phyloP scores from a whole-genome alignment of 2,329 filamentous ascomycete species.

The Sclerotinia subarctica region DNA sequence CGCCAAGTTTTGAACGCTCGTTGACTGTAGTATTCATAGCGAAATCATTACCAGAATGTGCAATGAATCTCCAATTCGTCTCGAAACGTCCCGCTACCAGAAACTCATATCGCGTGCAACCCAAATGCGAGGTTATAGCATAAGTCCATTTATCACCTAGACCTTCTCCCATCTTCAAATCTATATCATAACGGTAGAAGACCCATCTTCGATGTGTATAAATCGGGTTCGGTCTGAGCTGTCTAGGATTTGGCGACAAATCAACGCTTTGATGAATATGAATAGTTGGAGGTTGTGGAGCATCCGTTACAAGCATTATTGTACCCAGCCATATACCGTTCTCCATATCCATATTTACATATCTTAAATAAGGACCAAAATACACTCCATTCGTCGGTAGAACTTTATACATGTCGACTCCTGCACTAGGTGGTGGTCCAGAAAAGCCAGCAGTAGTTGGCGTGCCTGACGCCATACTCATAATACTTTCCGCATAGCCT shows the following conservation, averaged over 20 bases:
- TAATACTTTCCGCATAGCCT: conserved; percentile 80
- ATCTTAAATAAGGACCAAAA: conserved; percentile 93
- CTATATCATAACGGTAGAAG: conserved; percentile 92
- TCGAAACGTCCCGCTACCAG: conserved; percentile 87
- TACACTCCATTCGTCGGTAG: conserved; percentile 94
- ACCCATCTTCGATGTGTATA: conserved; percentile 89
- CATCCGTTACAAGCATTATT: conserved; percentile 88
- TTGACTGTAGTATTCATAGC: conserved; percentile 81
- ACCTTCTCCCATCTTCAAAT: conserved; percentile 82
- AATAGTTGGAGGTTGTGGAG: conserved; percentile 88
- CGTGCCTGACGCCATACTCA: conserved; percentile 73
- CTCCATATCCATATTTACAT: conserved; percentile 96
- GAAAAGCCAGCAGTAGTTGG: conserved; percentile 80
- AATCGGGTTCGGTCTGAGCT: conserved; percentile 78
- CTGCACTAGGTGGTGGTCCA: conserved; percentile 81
- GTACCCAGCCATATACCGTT: conserved; percentile 88
- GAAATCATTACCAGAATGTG: conserved; percentile 96
- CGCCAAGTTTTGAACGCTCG: conserved; percentile 81
- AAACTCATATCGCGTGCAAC: conserved; percentile 98
- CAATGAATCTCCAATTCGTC: conserved; percentile 91
- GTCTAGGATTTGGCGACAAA: conserved; percentile 86
- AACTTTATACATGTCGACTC: conserved; percentile 92
- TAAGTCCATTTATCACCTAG: conserved; percentile 91
- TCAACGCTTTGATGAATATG: conserved; percentile 90
- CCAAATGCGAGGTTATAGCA: conserved; percentile 92